Conservation (phyloP, 805 yeast genomes). For the Schizosaccharomyces lindneri region DNA sequence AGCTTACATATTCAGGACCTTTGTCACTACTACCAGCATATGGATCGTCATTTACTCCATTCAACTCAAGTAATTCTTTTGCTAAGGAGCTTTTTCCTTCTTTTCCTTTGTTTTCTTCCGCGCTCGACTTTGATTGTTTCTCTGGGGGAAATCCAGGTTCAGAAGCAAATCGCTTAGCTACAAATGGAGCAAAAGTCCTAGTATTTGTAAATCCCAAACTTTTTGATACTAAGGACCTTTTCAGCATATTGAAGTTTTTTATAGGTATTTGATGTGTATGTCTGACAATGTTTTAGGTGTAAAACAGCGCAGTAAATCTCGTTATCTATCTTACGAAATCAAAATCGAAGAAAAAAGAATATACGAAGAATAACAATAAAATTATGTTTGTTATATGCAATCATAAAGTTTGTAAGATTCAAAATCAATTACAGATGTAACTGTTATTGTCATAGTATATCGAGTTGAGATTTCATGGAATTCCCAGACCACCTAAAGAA, state of each 20-base stretch:
- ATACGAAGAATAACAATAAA: background rate
- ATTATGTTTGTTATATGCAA: background rate
- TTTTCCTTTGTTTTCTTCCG: background rate
- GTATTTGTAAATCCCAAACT: background rate
- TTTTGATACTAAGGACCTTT: background rate
- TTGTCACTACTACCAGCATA: background rate
- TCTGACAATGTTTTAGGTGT: too few relatives aligned
- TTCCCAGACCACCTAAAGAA: background rate
- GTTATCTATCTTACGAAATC: too few relatives aligned
- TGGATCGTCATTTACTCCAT: background rate
- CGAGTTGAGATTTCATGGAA: background rate
- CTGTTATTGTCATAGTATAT: background rate
- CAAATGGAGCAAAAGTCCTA: background rate
- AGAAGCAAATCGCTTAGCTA: background rate
- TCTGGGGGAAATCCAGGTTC: background rate
- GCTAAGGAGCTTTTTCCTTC: background rate
- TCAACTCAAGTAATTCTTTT: background rate
- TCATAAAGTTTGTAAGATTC: background rate
- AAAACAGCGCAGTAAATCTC: too few relatives aligned
- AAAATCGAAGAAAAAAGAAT: background rate
- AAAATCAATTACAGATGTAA: background rate
- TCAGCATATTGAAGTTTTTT: background rate
- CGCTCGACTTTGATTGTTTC: background rate
- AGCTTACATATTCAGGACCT: conserved; percentile 16
- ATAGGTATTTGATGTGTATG: too few relatives aligned